A percentile compares a stretch with the other conserved stretches of the same genome.
Conservation (phyloP, 257 asterid genomes). For the Penstemon davidsonii region DNA sequence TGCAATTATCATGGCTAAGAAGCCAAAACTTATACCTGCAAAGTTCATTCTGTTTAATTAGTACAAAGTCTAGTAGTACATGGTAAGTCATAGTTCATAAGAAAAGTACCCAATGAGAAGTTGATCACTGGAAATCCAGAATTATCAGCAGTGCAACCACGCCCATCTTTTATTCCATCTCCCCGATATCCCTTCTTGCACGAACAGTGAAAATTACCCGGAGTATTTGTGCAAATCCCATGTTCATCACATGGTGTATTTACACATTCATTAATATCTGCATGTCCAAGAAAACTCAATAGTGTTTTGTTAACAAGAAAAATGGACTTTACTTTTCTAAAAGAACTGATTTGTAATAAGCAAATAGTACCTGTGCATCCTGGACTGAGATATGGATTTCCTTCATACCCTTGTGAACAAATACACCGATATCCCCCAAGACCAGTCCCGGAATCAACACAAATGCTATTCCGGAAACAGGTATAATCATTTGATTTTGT, state of each 20-base stretch:
- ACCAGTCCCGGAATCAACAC: conserved; percentile 37
- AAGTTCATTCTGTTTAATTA: not conserved
- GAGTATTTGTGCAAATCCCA: conserved; percentile 36
- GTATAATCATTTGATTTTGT: conserved; percentile 17
- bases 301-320: not conserved
- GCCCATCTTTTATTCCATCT: conserved; percentile 29
- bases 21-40: conserved; percentile 8
- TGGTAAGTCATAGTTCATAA: not conserved
- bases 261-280: conserved; percentile 50
- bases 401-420: conserved; percentile 35
- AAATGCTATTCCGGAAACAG: conserved; percentile 29
- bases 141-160: conserved; percentile 33
- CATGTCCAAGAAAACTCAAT: too few relatives aligned
- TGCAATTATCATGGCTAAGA: not conserved
- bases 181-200: conserved; percentile 39
- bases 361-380: conserved; percentile 16
- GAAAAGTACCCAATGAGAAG: conserved; percentile 34
- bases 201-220: conserved; percentile 38
- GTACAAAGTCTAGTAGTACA: too few relatives aligned
- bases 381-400: conserved; percentile 35
- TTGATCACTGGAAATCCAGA: conserved; percentile 36
- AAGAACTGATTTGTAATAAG: not conserved
- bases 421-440: conserved; percentile 39
- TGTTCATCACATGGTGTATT: conserved; percentile 38
- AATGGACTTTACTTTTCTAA: not conserved